Percentiles rank a stretch among this genome's conserved stretches.
Evolutionary conservation across 345 rosid genomes (phyloP).

Genomic region (Clarkia xantiana): DNA sequence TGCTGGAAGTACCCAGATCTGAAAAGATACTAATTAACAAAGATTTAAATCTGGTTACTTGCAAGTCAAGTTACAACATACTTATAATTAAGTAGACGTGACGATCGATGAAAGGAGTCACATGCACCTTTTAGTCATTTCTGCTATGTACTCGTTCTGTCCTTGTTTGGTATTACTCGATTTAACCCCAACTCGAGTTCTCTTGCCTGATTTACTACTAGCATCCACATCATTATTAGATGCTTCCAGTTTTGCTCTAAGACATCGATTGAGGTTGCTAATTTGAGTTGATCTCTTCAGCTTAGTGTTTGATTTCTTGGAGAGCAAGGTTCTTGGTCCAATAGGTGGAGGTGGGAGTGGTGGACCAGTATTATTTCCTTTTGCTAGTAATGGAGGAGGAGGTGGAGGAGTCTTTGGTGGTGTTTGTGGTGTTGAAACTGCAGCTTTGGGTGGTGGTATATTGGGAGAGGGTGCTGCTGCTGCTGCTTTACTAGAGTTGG

Average conservation of each 20-base stretch:
- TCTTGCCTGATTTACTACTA: conserved; percentile 14
- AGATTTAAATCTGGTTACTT: not conserved
- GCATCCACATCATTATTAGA: conserved; percentile 16
- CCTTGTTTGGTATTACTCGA: conserved; percentile 49
- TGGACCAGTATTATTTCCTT: not conserved
- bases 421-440: conserved; percentile 25
- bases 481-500: not conserved
- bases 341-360: conserved; percentile 50
- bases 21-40: conserved; percentile 7
- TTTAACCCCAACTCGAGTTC: conserved; percentile 10
- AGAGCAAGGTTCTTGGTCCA: conserved; percentile 30
- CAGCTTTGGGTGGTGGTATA: no score
- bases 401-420: conserved; percentile 17
- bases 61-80: not conserved
- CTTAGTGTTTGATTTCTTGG: conserved; percentile 56
- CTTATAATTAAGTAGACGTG: no score
- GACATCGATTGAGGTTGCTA: conserved; percentile 46
- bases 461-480: no score
- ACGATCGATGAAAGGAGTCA: not conserved
- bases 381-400: not conserved
- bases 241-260: conserved; percentile 64
- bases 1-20: conserved; percentile 88
- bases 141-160: conserved; percentile 82
- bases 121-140: conserved; percentile 77
- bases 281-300: conserved; percentile 72